Evolutionary conservation across 345 rosid species (phyloP), one percentile per base, ranked within the genome.

Genomic region (Geranium rotundifolium): DNA sequence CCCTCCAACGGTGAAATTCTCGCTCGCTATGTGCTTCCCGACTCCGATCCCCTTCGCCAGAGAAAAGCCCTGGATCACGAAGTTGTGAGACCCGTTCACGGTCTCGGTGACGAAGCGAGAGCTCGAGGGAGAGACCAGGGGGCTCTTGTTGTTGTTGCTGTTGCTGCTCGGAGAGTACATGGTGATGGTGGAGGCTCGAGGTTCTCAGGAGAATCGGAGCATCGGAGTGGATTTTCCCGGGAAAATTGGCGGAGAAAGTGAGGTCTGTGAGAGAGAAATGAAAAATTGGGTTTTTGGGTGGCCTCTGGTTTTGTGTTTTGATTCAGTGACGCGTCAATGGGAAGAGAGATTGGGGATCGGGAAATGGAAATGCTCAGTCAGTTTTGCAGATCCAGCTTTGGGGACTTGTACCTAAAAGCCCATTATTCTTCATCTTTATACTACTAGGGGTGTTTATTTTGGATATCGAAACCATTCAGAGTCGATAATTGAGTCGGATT

Each of bases 21-120:
- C 95, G 85, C 90, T 85, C 52, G 96, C 95, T 70, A 92, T 89
- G 86, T 89, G 93, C 71, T 89, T 87, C 7, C 93, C 95, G 62
- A 87, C 76, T 52, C 98, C 96, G 71, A 91, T 87, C 60, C 93
- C 95, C 68, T 91, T 91, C 30, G 98, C 89, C 27, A 92, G 68
- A 2, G 98, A 87, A 71, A 87, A 92, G 9, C 98, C 98, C 64
- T 81, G 81, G 69, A 92, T 87, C 5, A 80, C 82, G 81, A 92
- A 92, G 6, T 71, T 80, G 78, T 92, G 91, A 12, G 96, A 92
- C 34, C 96, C 93, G 75, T 87, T 92, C 15, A 89, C 74, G 31
- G 96, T 89, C 68, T 87, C 84, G 12, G 95, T 92, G 0, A 89
- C 79, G 19, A 93, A 89, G 29, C 81, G 84, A 60, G 96, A 92